Percentiles rank a stretch among this genome's conserved stretches.
These are phyloP conservation scores for Leavenworthia alabamica DNA, from an alignment of 345 rosid species.

Conservation along the genomic window DNA sequence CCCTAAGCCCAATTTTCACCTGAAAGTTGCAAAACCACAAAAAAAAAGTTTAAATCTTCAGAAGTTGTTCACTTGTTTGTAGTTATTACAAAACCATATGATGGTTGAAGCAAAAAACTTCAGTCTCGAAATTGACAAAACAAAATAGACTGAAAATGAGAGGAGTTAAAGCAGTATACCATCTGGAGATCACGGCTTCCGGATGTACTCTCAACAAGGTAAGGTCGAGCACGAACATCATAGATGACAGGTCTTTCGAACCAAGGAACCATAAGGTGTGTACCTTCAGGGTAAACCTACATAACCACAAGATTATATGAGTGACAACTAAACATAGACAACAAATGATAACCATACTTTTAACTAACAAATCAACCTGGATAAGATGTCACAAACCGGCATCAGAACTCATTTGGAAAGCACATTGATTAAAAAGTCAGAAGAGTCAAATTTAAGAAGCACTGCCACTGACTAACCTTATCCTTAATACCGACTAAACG, in stretches of 20 bases:
- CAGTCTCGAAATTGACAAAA: not conserved
- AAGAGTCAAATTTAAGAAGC: not conserved
- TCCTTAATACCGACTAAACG: slow-evolving; percentile 31
- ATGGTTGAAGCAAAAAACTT: not conserved
- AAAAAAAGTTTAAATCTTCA: not conserved
- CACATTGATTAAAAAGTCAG: not conserved
- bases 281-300: slow-evolving; percentile 91
- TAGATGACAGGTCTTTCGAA: slow-evolving; percentile 79
- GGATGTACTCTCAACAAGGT: slow-evolving; percentile 78
- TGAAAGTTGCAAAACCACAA: slow-evolving; percentile 20
- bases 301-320: not conserved
- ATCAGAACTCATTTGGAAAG: not conserved
- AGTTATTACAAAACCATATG: not conserved
- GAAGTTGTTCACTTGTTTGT: not conserved
- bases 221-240: slow-evolving; percentile 85
- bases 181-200: slow-evolving; percentile 97
- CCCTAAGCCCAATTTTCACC: slow-evolving; percentile 93
- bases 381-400: not conserved
- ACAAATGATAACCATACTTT: not conserved
- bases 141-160: not conserved
- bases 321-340: not conserved
- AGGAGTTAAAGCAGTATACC: slow-evolving; percentile 34
- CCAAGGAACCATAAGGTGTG: slow-evolving; percentile 85
- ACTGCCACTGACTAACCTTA: slow-evolving; percentile 18
- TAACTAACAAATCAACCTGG: not conserved